Percentiles rank a stretch among this genome's conserved stretches.
Conservation (phyloP, 306 rosid species). For the Rosa multiflora region DNA sequence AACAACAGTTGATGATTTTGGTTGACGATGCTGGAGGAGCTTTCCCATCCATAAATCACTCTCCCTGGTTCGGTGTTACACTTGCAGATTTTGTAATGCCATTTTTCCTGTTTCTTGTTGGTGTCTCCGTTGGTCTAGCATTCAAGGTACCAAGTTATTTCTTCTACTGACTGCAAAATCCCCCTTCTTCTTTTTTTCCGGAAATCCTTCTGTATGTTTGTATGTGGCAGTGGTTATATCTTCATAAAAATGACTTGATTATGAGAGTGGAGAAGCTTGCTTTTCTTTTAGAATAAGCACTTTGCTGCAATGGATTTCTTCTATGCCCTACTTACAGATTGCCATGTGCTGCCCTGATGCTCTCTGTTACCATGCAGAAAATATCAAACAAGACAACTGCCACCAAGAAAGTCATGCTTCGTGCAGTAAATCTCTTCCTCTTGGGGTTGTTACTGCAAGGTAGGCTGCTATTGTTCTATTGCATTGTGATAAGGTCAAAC, state of each 20-base stretch:
- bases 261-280: background rate
- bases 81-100: conserved; percentile 88
- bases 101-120: conserved; percentile 70
- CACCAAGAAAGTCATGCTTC: conserved; percentile 49
- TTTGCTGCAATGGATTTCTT: background rate
- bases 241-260: background rate
- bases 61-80: conserved; percentile 82
- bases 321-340: background rate
- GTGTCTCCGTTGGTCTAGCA: conserved; percentile 63
- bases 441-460: conserved; percentile 70
- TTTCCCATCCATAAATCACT: conserved; percentile 72
- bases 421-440: conserved; percentile 66
- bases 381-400: conserved; percentile 57
- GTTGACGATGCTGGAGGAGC: conserved; percentile 75
- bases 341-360: background rate
- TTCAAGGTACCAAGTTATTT: conserved; percentile 49
- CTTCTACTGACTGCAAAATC: background rate
- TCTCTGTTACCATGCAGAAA: conserved; percentile 44
- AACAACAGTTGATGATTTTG: conserved; percentile 66
- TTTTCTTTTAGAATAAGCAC: background rate
- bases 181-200: background rate
- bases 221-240: background rate
- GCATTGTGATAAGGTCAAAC: conserved; percentile 12
- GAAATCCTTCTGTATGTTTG: background rate
- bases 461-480: conserved; percentile 25